phyloP scores from a whole-genome alignment of 192 early-diverging fungal species.

The Oehlia diaphana region DNA sequence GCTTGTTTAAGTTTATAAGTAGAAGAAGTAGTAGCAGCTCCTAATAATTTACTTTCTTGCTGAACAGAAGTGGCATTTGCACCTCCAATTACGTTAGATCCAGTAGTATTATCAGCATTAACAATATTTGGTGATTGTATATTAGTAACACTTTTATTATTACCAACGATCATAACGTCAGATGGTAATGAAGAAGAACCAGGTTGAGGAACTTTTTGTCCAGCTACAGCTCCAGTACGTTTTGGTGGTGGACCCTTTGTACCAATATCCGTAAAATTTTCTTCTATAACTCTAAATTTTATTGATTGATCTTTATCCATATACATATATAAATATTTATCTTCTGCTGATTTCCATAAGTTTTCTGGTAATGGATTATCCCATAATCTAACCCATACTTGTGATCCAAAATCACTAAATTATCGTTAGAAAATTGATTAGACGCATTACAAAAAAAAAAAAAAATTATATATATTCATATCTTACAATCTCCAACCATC shows the following conservation, averaged over 20 bases:
- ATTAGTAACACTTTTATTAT: background rate
- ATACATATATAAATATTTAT: slow-evolving; percentile 56
- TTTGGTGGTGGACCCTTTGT: slow-evolving; percentile 48
- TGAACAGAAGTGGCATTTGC: background rate
- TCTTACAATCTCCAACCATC: slow-evolving; percentile 63
- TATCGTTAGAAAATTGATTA: slow-evolving; percentile 3
- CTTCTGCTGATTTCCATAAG: slow-evolving; percentile 74
- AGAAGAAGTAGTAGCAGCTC: background rate
- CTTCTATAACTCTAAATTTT: slow-evolving; percentile 73
- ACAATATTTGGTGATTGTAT: background rate
- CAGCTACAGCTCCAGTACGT: slow-evolving; percentile 10
- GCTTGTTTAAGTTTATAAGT: background rate
- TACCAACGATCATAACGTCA: slow-evolving; percentile 7
- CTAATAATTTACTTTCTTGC: background rate
- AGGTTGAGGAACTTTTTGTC: slow-evolving; percentile 8
- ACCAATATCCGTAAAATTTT: slow-evolving; percentile 75
- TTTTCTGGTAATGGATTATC: background rate
- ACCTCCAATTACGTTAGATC: background rate
- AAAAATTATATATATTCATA: background rate
- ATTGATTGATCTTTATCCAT: slow-evolving; percentile 81
- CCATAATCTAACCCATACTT: slow-evolving; percentile 67
- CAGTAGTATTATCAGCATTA: background rate
- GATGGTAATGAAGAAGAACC: slow-evolving; percentile 7
- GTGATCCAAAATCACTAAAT: slow-evolving; percentile 58
- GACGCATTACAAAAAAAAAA: too few species aligned